Percentiles rank a stretch among this genome's conserved stretches.
Evolutionary conservation across 2,329 filamentous ascomycete species (phyloP).

Genomic region (Ophiocordyceps sinensis): DNA sequence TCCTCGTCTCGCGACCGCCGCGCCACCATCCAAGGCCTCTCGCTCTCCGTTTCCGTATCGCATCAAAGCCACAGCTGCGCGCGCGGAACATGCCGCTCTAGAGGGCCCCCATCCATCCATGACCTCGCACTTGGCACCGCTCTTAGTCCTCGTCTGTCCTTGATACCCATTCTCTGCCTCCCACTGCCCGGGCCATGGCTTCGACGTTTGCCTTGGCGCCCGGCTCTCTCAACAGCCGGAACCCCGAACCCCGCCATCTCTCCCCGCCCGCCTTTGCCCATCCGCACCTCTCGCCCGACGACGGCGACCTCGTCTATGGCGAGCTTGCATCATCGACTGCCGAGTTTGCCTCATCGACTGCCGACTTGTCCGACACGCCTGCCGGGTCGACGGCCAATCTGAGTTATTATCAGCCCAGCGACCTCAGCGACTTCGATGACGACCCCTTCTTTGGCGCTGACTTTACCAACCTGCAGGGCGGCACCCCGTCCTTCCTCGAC

Average conservation of each 20-base stretch:
- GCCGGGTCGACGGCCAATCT: conserved; percentile 31
- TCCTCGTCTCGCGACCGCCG: no score
- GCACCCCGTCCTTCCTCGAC: conserved; percentile 30
- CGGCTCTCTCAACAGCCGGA: conserved; percentile 22
- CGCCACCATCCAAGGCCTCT: no score
- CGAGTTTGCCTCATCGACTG: conserved; percentile 14
- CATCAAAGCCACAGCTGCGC: no score
- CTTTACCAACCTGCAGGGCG: conserved; percentile 27
- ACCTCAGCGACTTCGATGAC: conserved; percentile 29
- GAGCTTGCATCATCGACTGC: conserved; percentile 15
- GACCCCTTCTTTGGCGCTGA: conserved; percentile 38
- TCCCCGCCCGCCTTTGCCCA: conserved; percentile 11
- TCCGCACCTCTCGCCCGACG: conserved; percentile 15
- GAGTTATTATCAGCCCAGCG: conserved; percentile 34
- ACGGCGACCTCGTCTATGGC: conserved; percentile 21
- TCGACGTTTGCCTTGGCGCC: conserved; percentile 27
- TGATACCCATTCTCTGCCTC: not conserved
- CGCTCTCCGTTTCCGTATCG: no score
- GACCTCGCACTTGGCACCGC: not conserved
- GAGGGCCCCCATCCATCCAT: not conserved
- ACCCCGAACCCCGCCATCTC: conserved; percentile 18
- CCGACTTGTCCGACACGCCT: conserved; percentile 27
- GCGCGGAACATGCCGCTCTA: not conserved
- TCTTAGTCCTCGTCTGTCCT: not conserved
- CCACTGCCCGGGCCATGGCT: conserved; percentile 20